phyloP scores from a whole-genome alignment of 768 basidiomycete species.

The Tricholoma matsutake region DNA sequence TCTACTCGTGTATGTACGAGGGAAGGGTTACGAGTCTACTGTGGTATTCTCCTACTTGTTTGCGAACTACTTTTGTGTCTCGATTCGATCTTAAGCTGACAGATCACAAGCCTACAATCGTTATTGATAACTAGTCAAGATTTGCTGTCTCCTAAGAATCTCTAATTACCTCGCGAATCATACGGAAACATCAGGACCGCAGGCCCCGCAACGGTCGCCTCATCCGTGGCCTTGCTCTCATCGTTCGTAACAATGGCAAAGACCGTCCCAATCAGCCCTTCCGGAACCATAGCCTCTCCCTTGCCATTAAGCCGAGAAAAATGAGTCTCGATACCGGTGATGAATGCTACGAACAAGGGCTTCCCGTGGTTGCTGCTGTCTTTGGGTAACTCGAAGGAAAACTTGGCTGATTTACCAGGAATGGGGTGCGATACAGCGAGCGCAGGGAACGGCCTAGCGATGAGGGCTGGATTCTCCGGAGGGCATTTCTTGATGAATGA shows the following conservation, averaged over 20 bases:
- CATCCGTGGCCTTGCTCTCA: conserved; percentile 37
- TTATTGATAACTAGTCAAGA: not conserved
- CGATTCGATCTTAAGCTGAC: not conserved
- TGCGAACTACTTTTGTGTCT: too few species aligned
- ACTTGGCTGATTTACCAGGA: conserved; percentile 16
- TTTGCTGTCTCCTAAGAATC: not conserved
- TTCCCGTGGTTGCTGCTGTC: conserved; percentile 5
- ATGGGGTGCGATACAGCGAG: conserved; percentile 29
- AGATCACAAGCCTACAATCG: not conserved
- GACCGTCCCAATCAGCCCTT: conserved; percentile 42
- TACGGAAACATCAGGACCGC: conserved; percentile 39
- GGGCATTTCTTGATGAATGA: conserved; percentile 55
- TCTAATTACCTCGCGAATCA: not conserved
- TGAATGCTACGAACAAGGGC: conserved; percentile 45
- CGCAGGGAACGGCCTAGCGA: conserved; percentile 43
- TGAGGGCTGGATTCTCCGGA: conserved; percentile 41
- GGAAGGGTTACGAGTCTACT: too few species aligned
- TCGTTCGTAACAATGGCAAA: conserved; percentile 48
- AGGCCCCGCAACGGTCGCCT: conserved; percentile 56
- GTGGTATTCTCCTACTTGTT: too few species aligned
- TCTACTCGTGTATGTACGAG: too few species aligned
- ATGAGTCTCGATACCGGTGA: conserved; percentile 41
- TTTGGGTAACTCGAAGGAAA: conserved; percentile 13
- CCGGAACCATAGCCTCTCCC: conserved; percentile 37
- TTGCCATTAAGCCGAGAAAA: conserved; percentile 35